Percentiles rank a stretch among this genome's conserved stretches.
phyloP scores from a whole-genome alignment of 2,329 filamentous ascomycete genomes.

The Colletotrichum eleusines region DNA sequence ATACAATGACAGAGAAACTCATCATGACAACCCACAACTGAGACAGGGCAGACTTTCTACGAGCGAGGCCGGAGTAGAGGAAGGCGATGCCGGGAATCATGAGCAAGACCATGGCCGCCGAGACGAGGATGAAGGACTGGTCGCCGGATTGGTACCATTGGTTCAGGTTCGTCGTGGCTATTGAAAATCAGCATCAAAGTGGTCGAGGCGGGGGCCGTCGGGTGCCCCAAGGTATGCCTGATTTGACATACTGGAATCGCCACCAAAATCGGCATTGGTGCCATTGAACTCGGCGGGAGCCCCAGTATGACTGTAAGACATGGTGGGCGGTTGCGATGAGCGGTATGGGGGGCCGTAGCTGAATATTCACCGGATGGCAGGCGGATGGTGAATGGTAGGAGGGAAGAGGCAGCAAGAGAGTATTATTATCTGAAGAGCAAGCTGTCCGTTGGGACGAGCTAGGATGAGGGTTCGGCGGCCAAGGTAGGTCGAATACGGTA shows the following conservation, averaged over 20 bases:
- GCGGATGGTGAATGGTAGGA: conserved; percentile 9
- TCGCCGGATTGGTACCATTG: conserved; percentile 95
- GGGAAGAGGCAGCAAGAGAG: conserved; percentile 8
- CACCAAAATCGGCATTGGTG: conserved; percentile 74
- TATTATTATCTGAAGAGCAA: conserved; percentile 34
- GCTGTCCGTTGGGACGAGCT: conserved; percentile 36
- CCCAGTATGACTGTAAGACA: conserved; percentile 72
- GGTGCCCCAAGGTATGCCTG: background rate
- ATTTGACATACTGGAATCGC: conserved; percentile 78
- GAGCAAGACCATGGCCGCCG: conserved; percentile 91
- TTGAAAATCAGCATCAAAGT: conserved; percentile 28
- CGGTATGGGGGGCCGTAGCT: conserved; percentile 34
- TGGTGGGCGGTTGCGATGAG: conserved; percentile 48
- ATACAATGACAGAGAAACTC: conserved; percentile 88
- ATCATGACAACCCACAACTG: conserved; percentile 99
- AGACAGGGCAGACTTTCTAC: conserved; percentile 95
- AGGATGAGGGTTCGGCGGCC: conserved; percentile 18
- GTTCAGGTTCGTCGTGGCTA: conserved; percentile 89
- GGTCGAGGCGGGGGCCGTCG: background rate
- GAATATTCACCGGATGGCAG: conserved; percentile 31
- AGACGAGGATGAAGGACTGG: conserved; percentile 91
- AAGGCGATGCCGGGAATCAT: conserved; percentile 98
- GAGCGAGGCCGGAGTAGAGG: conserved; percentile 96
- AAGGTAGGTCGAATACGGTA: conserved; percentile 40
- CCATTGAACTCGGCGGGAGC: conserved; percentile 72